Percentiles rank a stretch among this genome's conserved stretches.
These are phyloP conservation scores for Neoboletus magnificus DNA, from an alignment of 768 basidiomycete genomes.

Conservation along the genomic window DNA sequence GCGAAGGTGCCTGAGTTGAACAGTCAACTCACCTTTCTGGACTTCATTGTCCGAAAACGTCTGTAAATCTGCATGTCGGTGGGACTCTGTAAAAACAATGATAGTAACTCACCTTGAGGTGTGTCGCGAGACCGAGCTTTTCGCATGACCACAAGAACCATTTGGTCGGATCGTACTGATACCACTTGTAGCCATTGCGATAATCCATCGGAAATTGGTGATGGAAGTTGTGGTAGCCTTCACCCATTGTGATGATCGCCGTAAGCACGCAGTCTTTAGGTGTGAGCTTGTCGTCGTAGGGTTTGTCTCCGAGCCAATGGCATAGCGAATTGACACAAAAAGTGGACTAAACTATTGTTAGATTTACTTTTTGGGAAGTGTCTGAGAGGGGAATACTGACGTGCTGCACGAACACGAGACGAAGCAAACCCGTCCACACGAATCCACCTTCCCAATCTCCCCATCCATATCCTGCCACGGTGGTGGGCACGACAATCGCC, in stretches of 20 bases:
- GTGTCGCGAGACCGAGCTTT: not conserved
- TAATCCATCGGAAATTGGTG: not conserved
- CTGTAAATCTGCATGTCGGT: not conserved
- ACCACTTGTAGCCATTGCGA: not conserved
- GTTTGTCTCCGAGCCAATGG: not conserved
- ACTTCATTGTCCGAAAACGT: not conserved
- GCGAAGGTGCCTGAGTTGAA: not conserved
- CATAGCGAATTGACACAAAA: not conserved
- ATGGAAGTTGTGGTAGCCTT: not conserved
- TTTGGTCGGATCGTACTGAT: not conserved
- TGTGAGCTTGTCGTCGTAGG: not conserved
- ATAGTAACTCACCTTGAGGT: not conserved
- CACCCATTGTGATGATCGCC: not conserved
- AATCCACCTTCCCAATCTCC: not conserved
- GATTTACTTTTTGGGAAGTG: not conserved
- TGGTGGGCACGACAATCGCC: not conserved
- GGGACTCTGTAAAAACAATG: not conserved
- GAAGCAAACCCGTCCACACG: not conserved
- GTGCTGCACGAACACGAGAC: not conserved
- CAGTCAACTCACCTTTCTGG: not conserved
- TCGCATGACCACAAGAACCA: not conserved
- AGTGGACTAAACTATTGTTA: not conserved
- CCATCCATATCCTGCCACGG: not conserved
- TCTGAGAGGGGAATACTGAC: not conserved
- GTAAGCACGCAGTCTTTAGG: not conserved